Evolutionary conservation across 2,329 filamentous ascomycete genomes (phyloP).

Genomic region (Elsinoe necatrix): DNA sequence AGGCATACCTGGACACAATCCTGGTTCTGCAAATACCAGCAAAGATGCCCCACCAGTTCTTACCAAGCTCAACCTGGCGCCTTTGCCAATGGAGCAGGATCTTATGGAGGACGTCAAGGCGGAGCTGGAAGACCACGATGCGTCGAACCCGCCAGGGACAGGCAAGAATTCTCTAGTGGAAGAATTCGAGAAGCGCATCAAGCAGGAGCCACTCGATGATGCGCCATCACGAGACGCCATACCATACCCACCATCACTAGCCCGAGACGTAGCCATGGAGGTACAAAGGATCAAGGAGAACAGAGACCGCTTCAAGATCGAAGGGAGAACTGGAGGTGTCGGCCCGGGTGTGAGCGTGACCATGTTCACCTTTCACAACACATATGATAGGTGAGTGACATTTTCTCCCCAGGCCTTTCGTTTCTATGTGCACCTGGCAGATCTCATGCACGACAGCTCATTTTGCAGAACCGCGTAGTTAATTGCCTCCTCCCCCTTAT

Average conservation of each 20-base stretch:
- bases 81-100: constrained; percentile 73
- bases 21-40: constrained; percentile 53
- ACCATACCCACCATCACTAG: constrained; percentile 78
- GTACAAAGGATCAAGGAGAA: constrained; percentile 91
- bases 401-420: too few relatives aligned
- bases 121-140: constrained; percentile 78
- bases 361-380: constrained; percentile 99
- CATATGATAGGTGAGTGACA: constrained; percentile 62
- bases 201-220: constrained; percentile 82
- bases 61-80: constrained; percentile 64
- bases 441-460: too few relatives aligned
- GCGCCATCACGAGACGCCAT: constrained; percentile 64
- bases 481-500: too few relatives aligned
- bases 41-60: constrained; percentile 51
- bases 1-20: constrained; percentile 59
- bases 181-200: constrained; percentile 79
- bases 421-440: too few relatives aligned
- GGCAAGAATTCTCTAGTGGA: constrained; percentile 71
- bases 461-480: too few relatives aligned
- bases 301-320: constrained; percentile 82
- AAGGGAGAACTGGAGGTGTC: constrained; percentile 71
- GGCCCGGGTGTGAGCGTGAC: constrained; percentile 78
- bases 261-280: constrained; percentile 85
- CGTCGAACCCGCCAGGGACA: constrained; percentile 59
- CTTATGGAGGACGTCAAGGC: constrained; percentile 77